Conservation (phyloP, 345 rosid genomes). For the Physaria fendleri region DNA sequence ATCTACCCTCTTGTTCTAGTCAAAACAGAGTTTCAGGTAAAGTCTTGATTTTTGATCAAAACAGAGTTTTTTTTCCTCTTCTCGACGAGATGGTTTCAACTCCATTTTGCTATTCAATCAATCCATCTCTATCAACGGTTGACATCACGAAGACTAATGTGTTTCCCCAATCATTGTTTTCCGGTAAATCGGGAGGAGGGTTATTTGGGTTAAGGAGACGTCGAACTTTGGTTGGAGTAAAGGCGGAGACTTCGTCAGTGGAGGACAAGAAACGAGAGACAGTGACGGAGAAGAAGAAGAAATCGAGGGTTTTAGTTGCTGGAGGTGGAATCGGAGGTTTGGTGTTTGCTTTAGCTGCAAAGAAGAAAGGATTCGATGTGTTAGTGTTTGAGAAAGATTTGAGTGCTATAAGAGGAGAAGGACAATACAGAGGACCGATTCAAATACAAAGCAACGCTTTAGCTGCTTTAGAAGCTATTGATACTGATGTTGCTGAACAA, state of each 20-base stretch:
- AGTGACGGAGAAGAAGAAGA: conserved; percentile 38
- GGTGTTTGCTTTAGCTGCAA: conserved; percentile 84
- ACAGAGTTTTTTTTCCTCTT: neutral
- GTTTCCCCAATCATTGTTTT: conserved; percentile 32
- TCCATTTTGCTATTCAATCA: conserved; percentile 42
- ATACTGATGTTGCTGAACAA: conserved; percentile 74
- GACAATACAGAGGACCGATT: conserved; percentile 94
- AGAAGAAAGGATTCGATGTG: conserved; percentile 80
- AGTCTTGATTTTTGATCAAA: neutral
- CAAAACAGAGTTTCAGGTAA: neutral
- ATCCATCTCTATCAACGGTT: conserved; percentile 39
- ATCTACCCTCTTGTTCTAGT: too few relatives aligned
- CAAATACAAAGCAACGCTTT: conserved; percentile 93
- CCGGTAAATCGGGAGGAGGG: conserved; percentile 28
- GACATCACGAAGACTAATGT: conserved; percentile 47
- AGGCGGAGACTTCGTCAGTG: conserved; percentile 31
- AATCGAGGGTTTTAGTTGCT: conserved; percentile 64
- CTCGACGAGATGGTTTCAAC: conserved; percentile 51
- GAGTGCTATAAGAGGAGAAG: conserved; percentile 95
- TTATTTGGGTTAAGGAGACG: conserved; percentile 16
- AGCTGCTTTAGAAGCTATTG: conserved; percentile 96
- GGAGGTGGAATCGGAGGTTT: conserved; percentile 94
- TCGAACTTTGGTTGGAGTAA: conserved; percentile 25
- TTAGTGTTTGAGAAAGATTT: conserved; percentile 81
- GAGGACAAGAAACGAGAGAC: conserved; percentile 2